Evolutionary conservation across 139 green algal genomes (phyloP), one percentile per base, ranked within the genome.

Genomic region (Coelastrella sp.): DNA sequence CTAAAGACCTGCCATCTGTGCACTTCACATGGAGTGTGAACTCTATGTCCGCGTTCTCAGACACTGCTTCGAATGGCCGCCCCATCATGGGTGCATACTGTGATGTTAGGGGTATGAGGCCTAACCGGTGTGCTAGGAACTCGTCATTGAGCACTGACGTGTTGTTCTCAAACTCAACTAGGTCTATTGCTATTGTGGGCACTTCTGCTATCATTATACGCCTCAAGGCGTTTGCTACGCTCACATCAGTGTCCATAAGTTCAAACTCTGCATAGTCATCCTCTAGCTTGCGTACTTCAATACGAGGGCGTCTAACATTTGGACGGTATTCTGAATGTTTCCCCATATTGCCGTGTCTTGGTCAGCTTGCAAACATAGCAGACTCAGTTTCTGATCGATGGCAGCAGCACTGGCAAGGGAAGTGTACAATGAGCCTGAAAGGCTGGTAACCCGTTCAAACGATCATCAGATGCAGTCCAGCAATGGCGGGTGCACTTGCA

Each of bases 161-260:
- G 95, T 99, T 99, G 85, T 94, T 94, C 90, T 99, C 97, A 86
- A 99, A 98, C 60, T 99, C 98, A 3, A 99, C 98, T 19, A 99
- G 90, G 91, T 99, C 98, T 64, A 99, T 99, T 0, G 98, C 98
- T 19, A 99, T 97, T 4, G 98, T 99, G 54, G 98, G 98, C 22
- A 99, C 97, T 89, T 98, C 97, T 4, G 96, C 96, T 13, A 99
- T 95, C 88, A 99, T 99, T 3, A 99, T 92, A 3, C 98, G 95
- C 10, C 98, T 93, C 59, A 99, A 90, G 3, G 98, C 98, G 88
- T 99, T 99, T 0, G 98, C 98, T 11, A 99, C 89, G 85, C 91
- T 96, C 5, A 85, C 91, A 89, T 99, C 97, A 4, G 97, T 99
- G 47, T 96, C 90, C 2, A 60, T 94, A 6, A 99, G 93, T 82